These are phyloP conservation scores for Chiua virens DNA, from an alignment of 768 basidiomycete species.

Conservation along the genomic window DNA sequence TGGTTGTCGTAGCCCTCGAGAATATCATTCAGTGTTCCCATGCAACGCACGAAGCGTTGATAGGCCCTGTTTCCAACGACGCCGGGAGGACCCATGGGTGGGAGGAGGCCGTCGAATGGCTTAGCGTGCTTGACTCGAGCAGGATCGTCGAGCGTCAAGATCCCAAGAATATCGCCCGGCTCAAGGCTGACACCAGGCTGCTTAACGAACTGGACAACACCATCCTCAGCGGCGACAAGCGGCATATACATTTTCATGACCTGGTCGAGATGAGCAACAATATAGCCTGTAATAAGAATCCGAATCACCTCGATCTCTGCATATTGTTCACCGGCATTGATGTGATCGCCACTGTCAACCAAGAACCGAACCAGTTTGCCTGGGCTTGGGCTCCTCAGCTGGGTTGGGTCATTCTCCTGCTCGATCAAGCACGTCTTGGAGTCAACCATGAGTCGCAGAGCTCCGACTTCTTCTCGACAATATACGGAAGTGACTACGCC, in stretches of 20 bases:
- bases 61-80: constrained; percentile 88
- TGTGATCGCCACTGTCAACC: constrained; percentile 95
- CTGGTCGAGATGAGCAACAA: constrained; percentile 33
- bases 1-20: constrained; percentile 97
- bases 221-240: constrained; percentile 90
- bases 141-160: constrained; percentile 94
- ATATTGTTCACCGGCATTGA: constrained; percentile 95
- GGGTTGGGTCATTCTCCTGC: constrained; percentile 99
- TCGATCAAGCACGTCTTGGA: constrained; percentile 98
- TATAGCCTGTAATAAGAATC: neutral
- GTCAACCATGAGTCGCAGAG: constrained; percentile 89
- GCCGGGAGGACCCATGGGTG: constrained; percentile 80
- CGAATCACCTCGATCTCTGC: constrained; percentile 90
- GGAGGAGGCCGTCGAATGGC: constrained; percentile 94
- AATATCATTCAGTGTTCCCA: constrained; percentile 82
- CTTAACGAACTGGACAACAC: constrained; percentile 93
- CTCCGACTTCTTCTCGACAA: constrained; percentile 98
- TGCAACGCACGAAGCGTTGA: constrained; percentile 75
- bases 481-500: constrained; percentile 96
- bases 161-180: constrained; percentile 96
- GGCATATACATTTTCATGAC: constrained; percentile 99
- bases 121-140: constrained; percentile 96
- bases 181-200: constrained; percentile 97
- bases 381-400: constrained; percentile 92
- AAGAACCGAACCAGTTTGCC: constrained; percentile 95